phyloP scores from a whole-genome alignment of 331 rosid species.

The Malus hybrid region DNA sequence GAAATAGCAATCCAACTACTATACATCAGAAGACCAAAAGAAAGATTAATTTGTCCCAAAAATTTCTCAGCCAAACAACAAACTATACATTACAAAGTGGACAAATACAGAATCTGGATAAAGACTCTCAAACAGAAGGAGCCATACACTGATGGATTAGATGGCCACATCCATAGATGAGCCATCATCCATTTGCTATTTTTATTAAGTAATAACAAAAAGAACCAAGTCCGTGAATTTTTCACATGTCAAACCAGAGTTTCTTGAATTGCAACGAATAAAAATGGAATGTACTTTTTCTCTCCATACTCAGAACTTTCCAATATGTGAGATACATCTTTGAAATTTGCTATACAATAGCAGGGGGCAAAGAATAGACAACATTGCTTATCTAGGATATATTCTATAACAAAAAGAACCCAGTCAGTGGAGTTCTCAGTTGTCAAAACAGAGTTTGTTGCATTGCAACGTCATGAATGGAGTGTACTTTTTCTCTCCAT shows the following conservation, averaged over 20 bases:
- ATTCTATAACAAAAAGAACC: background rate
- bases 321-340: background rate
- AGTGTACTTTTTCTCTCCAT: background rate
- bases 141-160: background rate
- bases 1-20: background rate
- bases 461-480: too few relatives aligned
- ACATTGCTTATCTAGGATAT: background rate
- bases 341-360: background rate
- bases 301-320: background rate
- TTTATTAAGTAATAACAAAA: background rate
- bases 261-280: too few relatives aligned
- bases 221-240: background rate
- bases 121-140: background rate
- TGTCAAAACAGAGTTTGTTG: background rate
- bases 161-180: background rate
- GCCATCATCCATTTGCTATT: background rate
- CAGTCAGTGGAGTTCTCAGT: too few relatives aligned
- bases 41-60: background rate
- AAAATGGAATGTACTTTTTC: too few relatives aligned
- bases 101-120: background rate
- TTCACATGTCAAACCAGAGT: background rate
- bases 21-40: background rate
- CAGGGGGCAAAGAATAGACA: background rate
- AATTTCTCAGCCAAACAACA: background rate
- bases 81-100: background rate